Base-by-base conservation (phyloP, 495 filamentous ascomycete species). In the Melanomma pulvis-pyrius region DNA sequence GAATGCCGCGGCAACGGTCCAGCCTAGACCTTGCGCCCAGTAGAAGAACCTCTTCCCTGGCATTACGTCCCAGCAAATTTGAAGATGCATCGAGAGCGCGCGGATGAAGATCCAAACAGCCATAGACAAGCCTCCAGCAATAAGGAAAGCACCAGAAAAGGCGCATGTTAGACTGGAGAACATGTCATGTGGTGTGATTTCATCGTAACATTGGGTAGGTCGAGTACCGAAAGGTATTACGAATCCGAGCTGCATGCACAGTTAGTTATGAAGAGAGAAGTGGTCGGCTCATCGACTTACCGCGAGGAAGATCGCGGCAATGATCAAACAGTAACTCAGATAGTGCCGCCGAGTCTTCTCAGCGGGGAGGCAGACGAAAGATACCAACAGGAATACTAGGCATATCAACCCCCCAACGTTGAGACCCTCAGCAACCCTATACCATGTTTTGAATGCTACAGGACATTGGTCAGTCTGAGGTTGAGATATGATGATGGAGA, bases 51-150 rank as follows among this genome's bases (percentile, higher is more conserved):
- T 92, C 21, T 84, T 83, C 2, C 94, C 96, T 8, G 96, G 88
- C 5, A 93, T 86, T 21, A 96, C 81, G 74, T 98, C 91, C 96
- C 96, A 98, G 80, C 92, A 96, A 49, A 98, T 96, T 78, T 98
- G 96, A 13, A 98, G 85, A 75, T 98, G 94, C 59, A 98, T 88
- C 19, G 93, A 96, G 46, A 97, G 74, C 3, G 94, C 90, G 54
- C 94, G 87, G 49, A 97, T 81, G 77, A 97, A 97, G 75, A 90
- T 85, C 92, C 93, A 98, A 70, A 93, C 82, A 3, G 90, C 86
- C 25, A 87, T 87, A 49, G 86, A 81, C 84, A 92, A 91, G 59
- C 93, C 96, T 50, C 94, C 96, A 25, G 89, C 83, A 53, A 97
- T 79, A 15, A 98, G 78, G 65, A 97, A 86, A 12, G 92, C 84